phyloP scores from a whole-genome alignment of 2,329 filamentous ascomycete species.

The Aspergillus brasiliensis region DNA sequence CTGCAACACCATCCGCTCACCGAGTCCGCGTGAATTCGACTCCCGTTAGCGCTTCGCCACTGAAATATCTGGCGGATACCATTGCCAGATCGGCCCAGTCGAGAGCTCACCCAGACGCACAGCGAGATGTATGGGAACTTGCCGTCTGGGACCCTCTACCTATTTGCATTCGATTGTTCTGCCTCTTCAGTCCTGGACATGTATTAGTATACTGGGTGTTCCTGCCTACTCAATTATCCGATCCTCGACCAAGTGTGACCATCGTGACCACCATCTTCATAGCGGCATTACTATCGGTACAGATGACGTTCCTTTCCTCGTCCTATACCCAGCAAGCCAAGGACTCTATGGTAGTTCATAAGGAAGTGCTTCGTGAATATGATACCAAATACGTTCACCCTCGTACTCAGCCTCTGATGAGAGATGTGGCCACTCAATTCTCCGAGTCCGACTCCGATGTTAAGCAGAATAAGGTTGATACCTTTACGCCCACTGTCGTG shows the following conservation, averaged over 20 bases:
- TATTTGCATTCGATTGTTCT: conserved; percentile 78
- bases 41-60: conserved; percentile 73
- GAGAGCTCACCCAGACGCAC: conserved; percentile 73
- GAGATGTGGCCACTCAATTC: conserved; percentile 78
- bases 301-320: conserved; percentile 72
- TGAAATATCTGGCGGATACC: conserved; percentile 71
- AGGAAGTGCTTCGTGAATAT: conserved; percentile 92
- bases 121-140: conserved; percentile 91
- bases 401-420: conserved; percentile 75
- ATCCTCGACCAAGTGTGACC: conserved; percentile 80
- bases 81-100: conserved; percentile 75
- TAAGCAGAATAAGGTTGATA: conserved; percentile 58
- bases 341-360: conserved; percentile 81
- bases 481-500: conserved; percentile 62
- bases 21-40: conserved; percentile 87
- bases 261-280: conserved; percentile 81
- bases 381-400: conserved; percentile 95
- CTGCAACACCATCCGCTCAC: conserved; percentile 80
- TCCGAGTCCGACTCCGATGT: conserved; percentile 51
- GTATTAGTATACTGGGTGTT: conserved; percentile 88
- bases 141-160: conserved; percentile 91
- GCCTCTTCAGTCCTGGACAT: conserved; percentile 90
- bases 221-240: conserved; percentile 73
- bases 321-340: conserved; percentile 82
- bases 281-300: conserved; percentile 71